Evolutionary conservation across 192 early-diverging fungal species (phyloP).

Genomic region (Umbelopsis vinacea): DNA sequence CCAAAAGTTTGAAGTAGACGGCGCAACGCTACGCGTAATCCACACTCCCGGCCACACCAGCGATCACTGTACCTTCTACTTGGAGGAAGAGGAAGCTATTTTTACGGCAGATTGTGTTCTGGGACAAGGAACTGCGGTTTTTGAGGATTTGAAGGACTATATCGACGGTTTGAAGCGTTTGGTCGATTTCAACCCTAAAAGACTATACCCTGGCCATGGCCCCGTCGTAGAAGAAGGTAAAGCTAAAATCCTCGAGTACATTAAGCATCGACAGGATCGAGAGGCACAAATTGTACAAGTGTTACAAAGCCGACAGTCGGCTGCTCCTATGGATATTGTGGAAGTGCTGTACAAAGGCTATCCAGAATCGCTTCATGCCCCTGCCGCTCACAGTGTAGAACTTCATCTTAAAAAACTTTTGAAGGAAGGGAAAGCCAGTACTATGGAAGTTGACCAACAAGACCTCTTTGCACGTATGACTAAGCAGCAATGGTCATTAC

Average conservation of each 20-base stretch:
- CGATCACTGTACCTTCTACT: slow-evolving; percentile 77
- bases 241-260: slow-evolving; percentile 72
- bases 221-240: slow-evolving; percentile 71
- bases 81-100: slow-evolving; percentile 68
- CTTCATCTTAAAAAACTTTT: slow-evolving; percentile 62
- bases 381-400: slow-evolving; percentile 55
- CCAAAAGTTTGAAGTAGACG: slow-evolving; percentile 67
- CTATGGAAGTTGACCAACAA: not conserved
- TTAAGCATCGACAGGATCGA: slow-evolving; percentile 74
- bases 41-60: slow-evolving; percentile 83
- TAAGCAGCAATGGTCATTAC: slow-evolving; percentile 15
- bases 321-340: slow-evolving; percentile 54
- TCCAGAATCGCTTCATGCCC: slow-evolving; percentile 49
- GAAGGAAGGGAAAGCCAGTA: slow-evolving; percentile 45
- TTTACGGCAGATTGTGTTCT: slow-evolving; percentile 85
- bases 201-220: slow-evolving; percentile 75
- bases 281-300: slow-evolving; percentile 72
- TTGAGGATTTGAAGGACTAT: slow-evolving; percentile 73
- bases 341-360: slow-evolving; percentile 58
- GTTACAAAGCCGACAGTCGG: slow-evolving; percentile 11
- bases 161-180: slow-evolving; percentile 67
- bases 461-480: slow-evolving; percentile 2
- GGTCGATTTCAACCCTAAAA: slow-evolving; percentile 39
- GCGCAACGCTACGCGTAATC: slow-evolving; percentile 61
- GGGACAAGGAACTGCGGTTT: slow-evolving; percentile 83